These are phyloP conservation scores for Auricularia heimuer DNA, from an alignment of 768 basidiomycete genomes.

Conservation along the genomic window DNA sequence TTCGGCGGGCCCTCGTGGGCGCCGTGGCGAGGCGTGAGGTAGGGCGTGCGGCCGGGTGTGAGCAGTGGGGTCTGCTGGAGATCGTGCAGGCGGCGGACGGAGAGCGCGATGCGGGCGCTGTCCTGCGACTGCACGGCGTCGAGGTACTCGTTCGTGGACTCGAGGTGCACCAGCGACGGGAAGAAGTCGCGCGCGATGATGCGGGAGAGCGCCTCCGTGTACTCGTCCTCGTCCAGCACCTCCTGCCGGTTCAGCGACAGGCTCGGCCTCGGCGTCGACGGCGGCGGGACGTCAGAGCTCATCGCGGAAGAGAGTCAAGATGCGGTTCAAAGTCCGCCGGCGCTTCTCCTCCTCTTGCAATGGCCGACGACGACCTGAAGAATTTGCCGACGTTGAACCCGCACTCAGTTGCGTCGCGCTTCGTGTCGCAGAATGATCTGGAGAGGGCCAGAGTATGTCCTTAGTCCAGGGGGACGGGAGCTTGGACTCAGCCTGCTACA, in stretches of 20 bases:
- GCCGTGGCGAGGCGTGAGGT: slow-evolving; percentile 11
- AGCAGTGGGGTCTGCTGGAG: slow-evolving; percentile 43
- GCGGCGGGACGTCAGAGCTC: not conserved
- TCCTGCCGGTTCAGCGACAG: slow-evolving; percentile 59
- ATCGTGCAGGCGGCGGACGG: slow-evolving; percentile 64
- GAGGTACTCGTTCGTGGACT: slow-evolving; percentile 80
- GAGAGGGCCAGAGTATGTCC: slow-evolving; percentile 47
- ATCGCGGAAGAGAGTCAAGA: not conserved
- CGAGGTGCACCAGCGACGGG: slow-evolving; percentile 81
- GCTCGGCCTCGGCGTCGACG: not conserved
- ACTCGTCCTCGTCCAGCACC: slow-evolving; percentile 88
- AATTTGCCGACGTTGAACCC: not conserved
- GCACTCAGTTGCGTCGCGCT: slow-evolving; percentile 71
- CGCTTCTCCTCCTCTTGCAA: not conserved
- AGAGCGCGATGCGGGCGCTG: slow-evolving; percentile 62
- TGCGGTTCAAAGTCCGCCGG: not conserved
- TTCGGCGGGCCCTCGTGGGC: slow-evolving; percentile 30
- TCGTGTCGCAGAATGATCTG: slow-evolving; percentile 70
- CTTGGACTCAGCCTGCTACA: not conserved
- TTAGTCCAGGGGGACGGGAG: too few relatives aligned
- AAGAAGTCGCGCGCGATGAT: slow-evolving; percentile 99
- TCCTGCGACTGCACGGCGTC: slow-evolving; percentile 71
- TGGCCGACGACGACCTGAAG: not conserved
- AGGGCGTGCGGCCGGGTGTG: slow-evolving; percentile 46
- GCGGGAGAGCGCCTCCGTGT: slow-evolving; percentile 77